These are phyloP conservation scores for Pseudocercospora pini-densiflorae DNA, from an alignment of 2,329 filamentous ascomycete genomes.

Conservation along the genomic window DNA sequence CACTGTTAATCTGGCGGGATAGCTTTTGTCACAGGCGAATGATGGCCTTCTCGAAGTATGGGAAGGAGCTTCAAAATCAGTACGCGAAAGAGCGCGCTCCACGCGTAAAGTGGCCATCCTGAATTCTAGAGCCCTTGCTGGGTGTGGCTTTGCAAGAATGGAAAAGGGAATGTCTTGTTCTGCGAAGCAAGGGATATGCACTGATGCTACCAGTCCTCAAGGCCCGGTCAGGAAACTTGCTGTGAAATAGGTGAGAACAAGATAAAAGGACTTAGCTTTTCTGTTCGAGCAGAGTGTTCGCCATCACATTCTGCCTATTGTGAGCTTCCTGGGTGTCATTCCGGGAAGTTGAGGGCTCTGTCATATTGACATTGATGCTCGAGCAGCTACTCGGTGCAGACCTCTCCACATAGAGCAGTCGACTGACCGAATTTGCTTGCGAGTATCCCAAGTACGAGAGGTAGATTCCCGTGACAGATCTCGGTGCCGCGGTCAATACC, in stretches of 20 bases:
- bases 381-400: background rate
- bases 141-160: conserved; percentile 33
- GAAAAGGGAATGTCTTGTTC: conserved; percentile 27
- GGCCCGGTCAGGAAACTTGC: background rate
- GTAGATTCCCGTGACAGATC: background rate
- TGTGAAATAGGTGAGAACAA: background rate
- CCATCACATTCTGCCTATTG: no score
- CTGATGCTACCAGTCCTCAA: background rate
- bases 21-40: background rate
- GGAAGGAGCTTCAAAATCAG: conserved; percentile 20
- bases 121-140: conserved; percentile 31
- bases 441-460: no score
- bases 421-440: no score
- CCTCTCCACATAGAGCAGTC: background rate
- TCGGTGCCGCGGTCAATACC: background rate
- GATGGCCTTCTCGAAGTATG: conserved; percentile 17
- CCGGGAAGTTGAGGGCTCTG: no score
- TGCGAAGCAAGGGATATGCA: conserved; percentile 27
- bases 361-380: background rate
- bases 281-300: background rate
- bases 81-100: conserved; percentile 25
- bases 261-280: background rate
- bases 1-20: background rate
- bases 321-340: no score
- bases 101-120: conserved; percentile 31